Evolutionary conservation across 257 asterid species (phyloP).

Genomic region (Jasminum sambac): DNA sequence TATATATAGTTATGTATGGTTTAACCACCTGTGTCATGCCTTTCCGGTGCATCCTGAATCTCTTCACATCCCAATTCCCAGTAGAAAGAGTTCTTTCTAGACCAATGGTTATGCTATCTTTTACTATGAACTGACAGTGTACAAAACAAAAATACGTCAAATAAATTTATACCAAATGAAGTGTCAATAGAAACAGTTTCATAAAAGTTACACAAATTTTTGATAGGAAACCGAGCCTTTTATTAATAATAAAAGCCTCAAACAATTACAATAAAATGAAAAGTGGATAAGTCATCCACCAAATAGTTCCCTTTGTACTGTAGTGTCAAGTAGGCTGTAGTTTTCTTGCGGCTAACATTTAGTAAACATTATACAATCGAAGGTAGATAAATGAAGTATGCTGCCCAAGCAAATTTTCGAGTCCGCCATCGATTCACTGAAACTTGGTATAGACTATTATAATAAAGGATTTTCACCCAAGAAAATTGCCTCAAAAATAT

Average conservation of each 20-base stretch:
- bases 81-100: constrained; percentile 90
- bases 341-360: too few relatives aligned
- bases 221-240: too few relatives aligned
- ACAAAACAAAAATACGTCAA: not conserved
- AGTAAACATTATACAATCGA: not conserved
- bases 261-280: too few relatives aligned
- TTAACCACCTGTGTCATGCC: constrained; percentile 93
- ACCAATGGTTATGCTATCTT: constrained; percentile 54
- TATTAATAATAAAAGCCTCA: too few relatives aligned
- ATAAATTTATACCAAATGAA: constrained; percentile 10
- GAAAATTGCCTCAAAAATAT: not conserved
- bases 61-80: constrained; percentile 88
- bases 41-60: constrained; percentile 83
- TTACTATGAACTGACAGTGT: constrained; percentile 41
- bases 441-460: not conserved
- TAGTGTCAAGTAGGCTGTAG: too few relatives aligned
- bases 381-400: not conserved
- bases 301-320: too few relatives aligned
- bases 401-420: not conserved
- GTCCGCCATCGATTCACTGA: not conserved
- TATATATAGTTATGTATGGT: not conserved
- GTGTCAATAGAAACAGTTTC: constrained; percentile 2
- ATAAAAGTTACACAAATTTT: not conserved
- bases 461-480: not conserved
- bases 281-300: too few relatives aligned